A percentile compares a stretch with the other conserved stretches of the same genome.
phyloP scores from a whole-genome alignment of 2,329 filamentous ascomycete genomes.

The Blastomyces gilchristii region DNA sequence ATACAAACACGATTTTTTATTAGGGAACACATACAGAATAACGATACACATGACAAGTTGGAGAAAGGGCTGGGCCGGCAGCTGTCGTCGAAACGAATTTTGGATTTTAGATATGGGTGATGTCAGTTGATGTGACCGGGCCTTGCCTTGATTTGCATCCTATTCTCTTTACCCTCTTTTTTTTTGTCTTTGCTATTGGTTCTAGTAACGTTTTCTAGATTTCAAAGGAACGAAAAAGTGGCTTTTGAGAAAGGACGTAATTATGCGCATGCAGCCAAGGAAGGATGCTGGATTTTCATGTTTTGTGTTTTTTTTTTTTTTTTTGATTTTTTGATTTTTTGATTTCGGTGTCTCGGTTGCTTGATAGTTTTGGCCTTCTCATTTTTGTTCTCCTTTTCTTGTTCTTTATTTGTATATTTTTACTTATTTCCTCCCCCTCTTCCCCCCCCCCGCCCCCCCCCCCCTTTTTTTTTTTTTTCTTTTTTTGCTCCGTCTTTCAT shows the following conservation, averaged over 20 bases:
- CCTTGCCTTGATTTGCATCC: background rate
- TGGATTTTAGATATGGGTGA: background rate
- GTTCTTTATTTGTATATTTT: background rate
- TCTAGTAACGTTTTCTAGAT: constrained; percentile 3
- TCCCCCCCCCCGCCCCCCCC: no score
- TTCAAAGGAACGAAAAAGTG: background rate
- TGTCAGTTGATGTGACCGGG: background rate
- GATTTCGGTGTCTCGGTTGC: background rate
- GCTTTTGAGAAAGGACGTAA: background rate
- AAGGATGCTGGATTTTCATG: background rate
- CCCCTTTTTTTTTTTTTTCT: background rate
- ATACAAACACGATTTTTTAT: background rate
- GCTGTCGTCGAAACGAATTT: background rate
- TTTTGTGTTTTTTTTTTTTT: background rate
- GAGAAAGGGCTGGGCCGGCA: background rate
- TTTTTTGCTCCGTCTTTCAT: background rate
- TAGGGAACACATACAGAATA: constrained; percentile 8
- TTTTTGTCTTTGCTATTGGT: background rate
- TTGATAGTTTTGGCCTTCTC: background rate
- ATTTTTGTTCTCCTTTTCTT: background rate
- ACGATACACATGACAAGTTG: constrained; percentile 11
- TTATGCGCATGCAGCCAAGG: background rate
- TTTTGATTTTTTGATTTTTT: background rate
- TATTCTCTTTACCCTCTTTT: background rate
- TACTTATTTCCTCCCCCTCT: background rate